Evolutionary conservation across 2,329 filamentous ascomycete species (phyloP), one percentile per base, ranked within the genome.

Genomic region (Elsinoe fawcettii): DNA sequence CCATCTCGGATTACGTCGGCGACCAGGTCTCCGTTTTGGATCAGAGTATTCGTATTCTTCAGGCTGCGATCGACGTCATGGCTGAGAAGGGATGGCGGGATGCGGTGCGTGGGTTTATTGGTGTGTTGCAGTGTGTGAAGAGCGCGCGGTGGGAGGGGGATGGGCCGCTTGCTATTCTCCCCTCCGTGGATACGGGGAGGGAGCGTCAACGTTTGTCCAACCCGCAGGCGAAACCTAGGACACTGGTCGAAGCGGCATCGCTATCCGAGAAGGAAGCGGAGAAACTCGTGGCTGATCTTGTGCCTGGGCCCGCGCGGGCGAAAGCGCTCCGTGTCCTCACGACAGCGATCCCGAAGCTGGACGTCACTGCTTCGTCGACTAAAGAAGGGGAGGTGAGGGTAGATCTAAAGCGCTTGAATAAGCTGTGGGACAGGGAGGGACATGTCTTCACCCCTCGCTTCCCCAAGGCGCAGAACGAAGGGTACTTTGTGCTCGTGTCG

Each of bases 1-100:
- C 95, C 2, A 96, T 99, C 58, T 86, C 88, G 0, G 93, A 99
- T 78, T 99, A 99, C 68, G 90, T 99, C 2, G 93, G 93, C 65
- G 93, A 99, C 71, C 88, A 95, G 72, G 86, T 79, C 57, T 82
- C 79, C 55, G 93, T 99, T 2, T 80, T 99, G 1, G 93, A 99
- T 70, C 93, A 99, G 70, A 88, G 90, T 5, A 93, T 99, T 59
- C 93, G 93, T 81, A 93, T 99, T 69, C 85, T 96, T 32, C 93
- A 99, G 71, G 95, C 93, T 1, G 88, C 86, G 5, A 92, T 99
- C 65, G 95, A 99, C 69, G 87, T 96, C 8, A 80, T 97, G 59
- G 88, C 92, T 0, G 95, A 99, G 70, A 73, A 96, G n/a, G 88
- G 89, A 9, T 85, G 87, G 67, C 74, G 90, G 4, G 86, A 86